Evolutionary conservation across 2,329 filamentous ascomycete genomes (phyloP), one percentile per base, ranked within the genome.

Genomic region (Periconia macrospinosa): DNA sequence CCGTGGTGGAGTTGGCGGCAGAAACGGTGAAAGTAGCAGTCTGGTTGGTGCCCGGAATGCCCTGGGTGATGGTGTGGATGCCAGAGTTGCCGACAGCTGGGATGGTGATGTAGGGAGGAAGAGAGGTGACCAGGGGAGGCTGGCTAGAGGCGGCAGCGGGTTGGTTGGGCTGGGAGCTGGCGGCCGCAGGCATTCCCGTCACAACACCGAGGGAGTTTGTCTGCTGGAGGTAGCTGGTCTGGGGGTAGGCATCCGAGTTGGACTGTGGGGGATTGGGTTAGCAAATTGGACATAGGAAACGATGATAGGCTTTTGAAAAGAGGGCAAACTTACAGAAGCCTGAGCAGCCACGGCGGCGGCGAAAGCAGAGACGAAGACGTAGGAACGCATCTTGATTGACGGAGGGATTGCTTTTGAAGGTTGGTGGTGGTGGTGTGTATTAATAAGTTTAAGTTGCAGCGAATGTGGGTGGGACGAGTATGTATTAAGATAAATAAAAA

Each of bases 141-240:
- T 53, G 41, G 50, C 27, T 40, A n/a, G 65, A 66, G 41, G 58
- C 62, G n/a, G 46, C 58, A n/a, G 56, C 47, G 19, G 71, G 70
- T 61, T 67, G 62, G 27, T 62, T 51, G n/a, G 70, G 69, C 58
- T 67, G 62, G 42, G 47, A 51, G 45, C 65, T 61, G 44, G 62
- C 60, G 27, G 56, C 55, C 7, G 58, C 53, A 13, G 66, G 58
- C 57, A 59, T 55, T 57, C 68, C 70, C 27, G 70, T 73, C 5
- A 72, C 60, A 13, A 73, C 69, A 47, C 69, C 69, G 27, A 63
- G 63, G 23, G 70, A 72, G 63, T 72, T 64, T 56, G 71, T 71
- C 63, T 66, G 53, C 43, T 51, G 50, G 50, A 70, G 61, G 59
- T 56, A 67, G 17, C 49, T 47, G 50, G 68, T 72, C 61, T 69